Evolutionary conservation across 192 early-diverging fungal genomes (phyloP).

Genomic region (Coemansia nantahalensis): DNA sequence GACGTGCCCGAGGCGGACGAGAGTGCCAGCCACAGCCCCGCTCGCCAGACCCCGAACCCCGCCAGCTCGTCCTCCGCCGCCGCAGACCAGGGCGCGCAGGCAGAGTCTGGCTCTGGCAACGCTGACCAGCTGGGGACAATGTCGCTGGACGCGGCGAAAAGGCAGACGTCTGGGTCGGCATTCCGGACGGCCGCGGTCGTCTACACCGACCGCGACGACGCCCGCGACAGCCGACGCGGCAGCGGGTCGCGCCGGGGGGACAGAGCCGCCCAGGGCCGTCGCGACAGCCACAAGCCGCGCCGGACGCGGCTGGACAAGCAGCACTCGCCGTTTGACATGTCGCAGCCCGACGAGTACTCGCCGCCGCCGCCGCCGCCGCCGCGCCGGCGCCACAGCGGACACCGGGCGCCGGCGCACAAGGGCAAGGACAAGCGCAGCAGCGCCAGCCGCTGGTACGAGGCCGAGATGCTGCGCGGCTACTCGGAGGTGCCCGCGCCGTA

Average conservation of each 20-base stretch:
- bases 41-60: too few species aligned
- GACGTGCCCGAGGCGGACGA: neutral
- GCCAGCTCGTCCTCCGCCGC: too few species aligned
- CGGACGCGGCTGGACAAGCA: too few species aligned
- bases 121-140: slow-evolving; percentile 17
- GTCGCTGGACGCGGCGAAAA: slow-evolving; percentile 26
- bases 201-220: slow-evolving; percentile 19
- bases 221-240: neutral
- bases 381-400: neutral
- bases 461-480: slow-evolving; percentile 14
- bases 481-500: slow-evolving; percentile 12
- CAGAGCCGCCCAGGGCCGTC: too few species aligned
- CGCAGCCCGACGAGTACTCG: neutral
- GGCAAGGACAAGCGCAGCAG: slow-evolving; percentile 3
- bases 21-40: neutral
- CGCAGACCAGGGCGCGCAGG: slow-evolving; percentile 6
- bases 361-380: neutral
- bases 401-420: neutral
- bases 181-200: slow-evolving; percentile 33
- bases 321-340: slow-evolving; percentile 2
- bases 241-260: neutral
- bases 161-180: slow-evolving; percentile 28
- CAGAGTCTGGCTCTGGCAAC: neutral
- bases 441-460: slow-evolving; percentile 12
- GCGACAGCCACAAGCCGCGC: too few species aligned